Percentiles rank a stretch among this genome's conserved stretches.
These are phyloP conservation scores for Plantago major DNA, from an alignment of 257 asterid genomes.

Conservation along the genomic window DNA sequence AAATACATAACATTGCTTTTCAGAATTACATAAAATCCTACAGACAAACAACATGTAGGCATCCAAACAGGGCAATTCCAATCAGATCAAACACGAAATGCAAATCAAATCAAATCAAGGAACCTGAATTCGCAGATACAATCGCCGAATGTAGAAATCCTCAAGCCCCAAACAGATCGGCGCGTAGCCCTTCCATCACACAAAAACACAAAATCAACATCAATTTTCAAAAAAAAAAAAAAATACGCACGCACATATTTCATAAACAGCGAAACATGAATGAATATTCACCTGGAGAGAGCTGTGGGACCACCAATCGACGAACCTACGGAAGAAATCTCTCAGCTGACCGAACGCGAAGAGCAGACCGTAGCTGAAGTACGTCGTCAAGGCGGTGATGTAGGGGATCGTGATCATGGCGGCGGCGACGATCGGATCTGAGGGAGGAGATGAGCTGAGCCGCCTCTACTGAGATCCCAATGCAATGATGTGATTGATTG, in stretches of 20 bases:
- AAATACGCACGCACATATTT: background rate
- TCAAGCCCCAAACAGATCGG: conserved; percentile 99
- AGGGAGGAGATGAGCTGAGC: conserved; percentile 28
- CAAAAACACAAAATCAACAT: conserved; percentile 14
- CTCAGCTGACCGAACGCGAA: conserved; percentile 93
- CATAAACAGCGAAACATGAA: background rate
- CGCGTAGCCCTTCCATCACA: conserved; percentile 73
- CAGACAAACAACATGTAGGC: no score
- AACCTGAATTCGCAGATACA: conserved; percentile 93
- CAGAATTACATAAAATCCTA: no score
- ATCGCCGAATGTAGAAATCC: conserved; percentile 88
- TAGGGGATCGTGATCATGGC: conserved; percentile 88
- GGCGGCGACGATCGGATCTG: conserved; percentile 39
- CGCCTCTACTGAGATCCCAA: conserved; percentile 30
- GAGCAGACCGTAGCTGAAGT: conserved; percentile 95
- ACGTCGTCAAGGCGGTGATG: conserved; percentile 87
- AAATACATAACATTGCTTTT: no score
- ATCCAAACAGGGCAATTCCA: no score
- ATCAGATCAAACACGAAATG: background rate
- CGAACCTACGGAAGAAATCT: conserved; percentile 67
- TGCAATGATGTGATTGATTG: no score
- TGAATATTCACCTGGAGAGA: conserved; percentile 54
- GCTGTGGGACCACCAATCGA: conserved; percentile 73
- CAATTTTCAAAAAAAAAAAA: conserved; percentile 12
- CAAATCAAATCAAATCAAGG: background rate